phyloP scores from a whole-genome alignment of 164 flowering plant genomes.

The Chimonanthus praecox region DNA sequence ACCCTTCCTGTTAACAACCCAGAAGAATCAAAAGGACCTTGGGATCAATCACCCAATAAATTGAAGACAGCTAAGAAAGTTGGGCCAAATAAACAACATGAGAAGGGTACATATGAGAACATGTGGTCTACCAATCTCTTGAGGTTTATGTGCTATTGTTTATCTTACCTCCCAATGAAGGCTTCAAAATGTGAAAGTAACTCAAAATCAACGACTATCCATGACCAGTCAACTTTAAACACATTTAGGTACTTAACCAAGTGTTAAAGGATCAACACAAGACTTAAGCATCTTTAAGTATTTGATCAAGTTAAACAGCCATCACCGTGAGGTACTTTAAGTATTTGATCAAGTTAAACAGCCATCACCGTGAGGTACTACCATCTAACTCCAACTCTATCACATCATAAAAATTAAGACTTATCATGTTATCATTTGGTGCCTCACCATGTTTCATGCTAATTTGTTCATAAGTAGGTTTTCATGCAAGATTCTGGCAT shows the following conservation, averaged over 20 bases:
- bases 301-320: background rate
- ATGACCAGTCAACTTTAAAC: too few relatives aligned
- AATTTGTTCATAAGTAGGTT: background rate
- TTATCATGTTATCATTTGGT: too few relatives aligned
- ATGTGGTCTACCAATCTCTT: background rate
- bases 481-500: background rate
- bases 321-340: background rate
- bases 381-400: too few relatives aligned
- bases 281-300: background rate
- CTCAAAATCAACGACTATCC: background rate
- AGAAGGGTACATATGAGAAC: too few relatives aligned
- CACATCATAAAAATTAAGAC: too few relatives aligned
- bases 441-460: background rate
- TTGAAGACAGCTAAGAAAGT: too few relatives aligned
- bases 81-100: too few relatives aligned
- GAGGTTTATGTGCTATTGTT: background rate
- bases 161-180: background rate
- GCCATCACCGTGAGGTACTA: background rate
- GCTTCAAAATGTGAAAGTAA: background rate
- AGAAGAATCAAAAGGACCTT: too few relatives aligned
- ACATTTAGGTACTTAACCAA: background rate
- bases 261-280: background rate
- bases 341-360: background rate
- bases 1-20: too few relatives aligned
- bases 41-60: too few relatives aligned